Evolutionary conservation across 2,329 filamentous ascomycete species (phyloP).

Genomic region (Meredithiella fracta): DNA sequence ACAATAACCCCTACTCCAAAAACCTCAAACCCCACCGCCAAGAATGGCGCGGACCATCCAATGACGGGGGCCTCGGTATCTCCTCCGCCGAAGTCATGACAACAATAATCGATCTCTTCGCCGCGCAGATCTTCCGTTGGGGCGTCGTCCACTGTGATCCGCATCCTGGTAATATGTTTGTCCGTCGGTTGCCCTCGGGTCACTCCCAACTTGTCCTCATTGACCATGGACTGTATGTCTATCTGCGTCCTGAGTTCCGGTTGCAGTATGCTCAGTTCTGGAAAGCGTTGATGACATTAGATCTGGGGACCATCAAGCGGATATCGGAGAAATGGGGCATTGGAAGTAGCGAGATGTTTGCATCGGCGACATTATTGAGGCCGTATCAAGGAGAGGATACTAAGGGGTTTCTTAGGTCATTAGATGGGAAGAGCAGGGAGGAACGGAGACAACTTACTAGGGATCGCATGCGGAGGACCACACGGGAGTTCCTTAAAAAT

Average conservation of each 20-base stretch:
- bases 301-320: conserved; percentile 60
- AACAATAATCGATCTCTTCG: conserved; percentile 90
- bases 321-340: conserved; percentile 76
- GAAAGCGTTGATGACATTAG: conserved; percentile 86
- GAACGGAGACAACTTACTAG: conserved; percentile 86
- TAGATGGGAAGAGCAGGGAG: conserved; percentile 38
- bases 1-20: conserved; percentile 36
- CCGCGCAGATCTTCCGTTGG: conserved; percentile 97
- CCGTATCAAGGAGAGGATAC: conserved; percentile 78
- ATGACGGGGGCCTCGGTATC: conserved; percentile 68
- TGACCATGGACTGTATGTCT: conserved; percentile 91
- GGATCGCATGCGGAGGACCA: conserved; percentile 55
- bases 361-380: conserved; percentile 72
- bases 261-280: conserved; percentile 81
- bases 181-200: conserved; percentile 70
- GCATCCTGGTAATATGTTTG: conserved; percentile 93
- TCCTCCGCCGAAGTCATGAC: conserved; percentile 79
- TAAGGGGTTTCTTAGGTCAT: conserved; percentile 48
- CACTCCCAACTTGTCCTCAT: conserved; percentile 82
- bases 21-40: conserved; percentile 65
- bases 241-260: conserved; percentile 69
- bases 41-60: conserved; percentile 56
- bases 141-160: conserved; percentile 92
- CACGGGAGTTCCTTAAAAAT: conserved; percentile 57
- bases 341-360: conserved; percentile 69